Conservation (phyloP, 148 eudicot species). For the Suaeda aralocaspica region DNA sequence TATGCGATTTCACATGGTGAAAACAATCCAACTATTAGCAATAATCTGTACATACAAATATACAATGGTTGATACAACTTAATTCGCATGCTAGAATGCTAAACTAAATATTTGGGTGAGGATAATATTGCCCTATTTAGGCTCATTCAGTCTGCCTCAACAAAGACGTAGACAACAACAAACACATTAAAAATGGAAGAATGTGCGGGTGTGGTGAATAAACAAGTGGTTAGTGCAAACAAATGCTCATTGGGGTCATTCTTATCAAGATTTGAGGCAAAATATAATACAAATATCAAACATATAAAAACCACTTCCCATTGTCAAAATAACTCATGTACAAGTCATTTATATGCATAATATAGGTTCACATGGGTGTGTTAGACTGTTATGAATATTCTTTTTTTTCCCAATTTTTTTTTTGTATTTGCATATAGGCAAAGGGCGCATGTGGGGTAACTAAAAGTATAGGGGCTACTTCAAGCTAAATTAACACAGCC, state of each 20-base stretch:
- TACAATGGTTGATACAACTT: neutral
- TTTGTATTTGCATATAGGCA: constrained; percentile 4
- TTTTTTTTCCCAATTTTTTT: neutral
- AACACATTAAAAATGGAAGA: neutral
- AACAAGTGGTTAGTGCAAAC: constrained; percentile 14
- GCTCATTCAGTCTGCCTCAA: neutral
- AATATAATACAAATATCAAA: neutral
- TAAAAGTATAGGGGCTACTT: neutral
- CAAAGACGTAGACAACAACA: constrained; percentile 14
- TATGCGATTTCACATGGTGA: too few relatives aligned
- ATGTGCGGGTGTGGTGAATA: neutral
- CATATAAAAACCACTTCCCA: neutral
- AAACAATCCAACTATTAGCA: too few relatives aligned
- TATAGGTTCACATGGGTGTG: constrained; percentile 27
- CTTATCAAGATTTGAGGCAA: constrained; percentile 14
- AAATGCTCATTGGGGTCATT: constrained; percentile 12
- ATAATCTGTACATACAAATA: too few relatives aligned
- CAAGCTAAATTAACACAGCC: constrained; percentile 15
- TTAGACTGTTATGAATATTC: constrained; percentile 12
- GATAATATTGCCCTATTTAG: neutral
- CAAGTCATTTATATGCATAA: constrained; percentile 4
- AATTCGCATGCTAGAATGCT: neutral
- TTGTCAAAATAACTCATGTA: neutral
- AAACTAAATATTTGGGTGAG: neutral
- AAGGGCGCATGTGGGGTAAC: constrained; percentile 35